Conservation (phyloP, 139 green algal species). For the Diplosphaera chodatii region DNA sequence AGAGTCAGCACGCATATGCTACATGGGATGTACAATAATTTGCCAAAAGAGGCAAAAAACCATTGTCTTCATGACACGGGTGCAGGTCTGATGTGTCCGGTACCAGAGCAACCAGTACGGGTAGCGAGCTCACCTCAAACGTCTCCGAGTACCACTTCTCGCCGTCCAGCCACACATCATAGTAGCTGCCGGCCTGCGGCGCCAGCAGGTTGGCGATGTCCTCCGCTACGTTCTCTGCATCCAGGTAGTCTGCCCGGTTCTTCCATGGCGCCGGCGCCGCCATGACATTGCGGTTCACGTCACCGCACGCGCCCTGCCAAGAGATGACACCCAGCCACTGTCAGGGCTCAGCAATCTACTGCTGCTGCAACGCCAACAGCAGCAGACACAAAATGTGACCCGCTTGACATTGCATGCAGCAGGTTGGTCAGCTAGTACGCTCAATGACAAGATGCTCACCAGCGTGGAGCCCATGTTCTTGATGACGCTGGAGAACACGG, state of each 20-base stretch:
- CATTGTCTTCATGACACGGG: too few relatives aligned
- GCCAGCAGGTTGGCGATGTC: slow-evolving; percentile 77
- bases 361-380: too few relatives aligned
- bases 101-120: too few relatives aligned
- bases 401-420: too few relatives aligned
- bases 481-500: slow-evolving; percentile 96
- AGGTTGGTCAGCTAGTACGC: too few relatives aligned
- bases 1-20: too few relatives aligned
- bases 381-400: too few relatives aligned
- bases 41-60: too few relatives aligned
- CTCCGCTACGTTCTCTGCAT: slow-evolving; percentile 42
- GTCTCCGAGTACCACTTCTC: slow-evolving; percentile 73
- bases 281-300: slow-evolving; percentile 89
- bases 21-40: too few relatives aligned
- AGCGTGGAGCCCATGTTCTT: slow-evolving; percentile 98
- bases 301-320: slow-evolving; percentile 79
- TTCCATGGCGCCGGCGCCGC: slow-evolving; percentile 66
- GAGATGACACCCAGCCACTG: too few relatives aligned
- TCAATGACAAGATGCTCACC: neutral
- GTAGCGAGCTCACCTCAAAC: neutral
- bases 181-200: slow-evolving; percentile 95
- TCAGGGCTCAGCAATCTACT: too few relatives aligned
- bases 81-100: too few relatives aligned
- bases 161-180: slow-evolving; percentile 99
- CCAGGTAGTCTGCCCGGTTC: slow-evolving; percentile 79